These are phyloP conservation scores for Kalanchoe fedtschenkoi DNA, from an alignment of 164 flowering plant species.

Conservation along the genomic window DNA sequence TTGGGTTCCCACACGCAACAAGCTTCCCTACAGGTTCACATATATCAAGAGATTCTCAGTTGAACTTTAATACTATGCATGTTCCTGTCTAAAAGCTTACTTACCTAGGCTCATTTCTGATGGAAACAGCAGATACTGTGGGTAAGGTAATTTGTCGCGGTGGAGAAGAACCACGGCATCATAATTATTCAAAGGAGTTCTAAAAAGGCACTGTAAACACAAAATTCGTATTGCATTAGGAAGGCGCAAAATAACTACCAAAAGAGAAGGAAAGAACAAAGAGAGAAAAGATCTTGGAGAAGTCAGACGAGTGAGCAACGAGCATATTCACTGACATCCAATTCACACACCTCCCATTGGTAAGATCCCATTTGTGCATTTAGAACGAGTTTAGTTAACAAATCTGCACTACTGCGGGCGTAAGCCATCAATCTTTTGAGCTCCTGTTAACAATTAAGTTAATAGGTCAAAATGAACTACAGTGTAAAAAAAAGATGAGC, in stretches of 20 bases:
- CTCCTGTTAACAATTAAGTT: constrained; percentile 34
- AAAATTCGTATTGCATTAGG: neutral
- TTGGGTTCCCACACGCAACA: constrained; percentile 57
- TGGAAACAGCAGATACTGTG: constrained; percentile 75
- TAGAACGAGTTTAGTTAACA: constrained; percentile 49
- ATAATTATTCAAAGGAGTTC: constrained; percentile 82
- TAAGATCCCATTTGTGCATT: constrained; percentile 39
- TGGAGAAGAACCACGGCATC: constrained; percentile 91
- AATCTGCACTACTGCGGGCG: constrained; percentile 71
- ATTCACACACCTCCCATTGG: constrained; percentile 82
- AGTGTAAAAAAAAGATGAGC: neutral
- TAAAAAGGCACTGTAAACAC: constrained; percentile 60
- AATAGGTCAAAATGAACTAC: neutral
- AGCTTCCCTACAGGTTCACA: constrained; percentile 39
- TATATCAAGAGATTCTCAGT: neutral
- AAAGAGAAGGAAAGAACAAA: neutral
- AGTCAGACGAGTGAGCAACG: neutral
- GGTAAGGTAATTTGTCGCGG: constrained; percentile 59
- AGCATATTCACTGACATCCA: constrained; percentile 5
- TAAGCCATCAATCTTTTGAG: constrained; percentile 69
- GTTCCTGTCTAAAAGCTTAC: neutral
- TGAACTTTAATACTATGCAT: neutral
- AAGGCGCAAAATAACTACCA: neutral
- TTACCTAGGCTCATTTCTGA: constrained; percentile 63
- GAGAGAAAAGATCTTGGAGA: neutral